Percentiles rank a stretch among this genome's conserved stretches.
Evolutionary conservation across 1,284 basidiomycete genomes (phyloP).

Genomic region (Puccinia hordei): DNA sequence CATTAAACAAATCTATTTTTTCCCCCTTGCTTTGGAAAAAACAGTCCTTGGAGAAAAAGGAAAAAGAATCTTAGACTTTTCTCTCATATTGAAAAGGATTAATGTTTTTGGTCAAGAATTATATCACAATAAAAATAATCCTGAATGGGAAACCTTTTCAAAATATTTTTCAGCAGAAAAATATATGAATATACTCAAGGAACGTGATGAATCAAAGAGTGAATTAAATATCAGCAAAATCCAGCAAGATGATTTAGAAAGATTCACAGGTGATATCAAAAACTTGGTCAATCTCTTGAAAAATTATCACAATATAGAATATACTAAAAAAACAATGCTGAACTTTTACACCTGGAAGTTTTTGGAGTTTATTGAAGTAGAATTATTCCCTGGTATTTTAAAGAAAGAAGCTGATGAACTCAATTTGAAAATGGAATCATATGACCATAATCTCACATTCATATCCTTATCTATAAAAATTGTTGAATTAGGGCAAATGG

Average conservation of each 20-base stretch:
- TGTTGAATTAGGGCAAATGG: neutral
- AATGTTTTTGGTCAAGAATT: no score
- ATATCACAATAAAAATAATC: no score
- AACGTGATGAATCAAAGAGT: neutral
- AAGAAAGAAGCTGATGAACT: neutral
- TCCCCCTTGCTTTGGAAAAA: no score
- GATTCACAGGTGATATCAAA: neutral
- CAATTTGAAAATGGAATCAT: neutral
- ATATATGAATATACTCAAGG: neutral
- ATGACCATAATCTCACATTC: neutral
- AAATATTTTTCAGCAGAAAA: neutral
- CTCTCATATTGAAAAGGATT: no score
- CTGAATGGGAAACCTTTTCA: neutral
- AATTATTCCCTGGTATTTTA: neutral
- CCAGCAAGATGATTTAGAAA: neutral
- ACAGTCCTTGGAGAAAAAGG: no score
- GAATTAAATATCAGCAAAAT: neutral
- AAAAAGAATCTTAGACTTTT: no score
- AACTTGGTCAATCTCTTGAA: neutral
- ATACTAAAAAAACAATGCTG: neutral
- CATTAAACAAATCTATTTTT: no score
- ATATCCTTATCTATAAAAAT: neutral
- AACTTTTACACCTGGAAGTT: slow-evolving; percentile 2
- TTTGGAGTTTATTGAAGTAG: neutral
- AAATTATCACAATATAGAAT: neutral